phyloP scores from a whole-genome alignment of 306 rosid species.

The Trifolium dubium region DNA sequence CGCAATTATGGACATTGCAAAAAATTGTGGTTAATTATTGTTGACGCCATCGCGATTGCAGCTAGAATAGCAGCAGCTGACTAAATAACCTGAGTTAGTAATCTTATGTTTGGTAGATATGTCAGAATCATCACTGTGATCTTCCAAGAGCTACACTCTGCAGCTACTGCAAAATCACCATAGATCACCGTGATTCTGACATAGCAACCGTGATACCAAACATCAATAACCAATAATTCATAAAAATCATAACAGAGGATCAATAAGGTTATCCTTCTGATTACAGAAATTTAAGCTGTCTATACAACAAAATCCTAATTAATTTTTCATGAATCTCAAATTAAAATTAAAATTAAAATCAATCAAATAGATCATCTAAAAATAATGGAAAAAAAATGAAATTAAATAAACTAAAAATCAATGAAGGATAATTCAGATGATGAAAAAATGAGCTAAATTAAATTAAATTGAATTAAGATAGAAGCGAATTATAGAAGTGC shows the following conservation, averaged over 20 bases:
- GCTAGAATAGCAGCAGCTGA: not conserved
- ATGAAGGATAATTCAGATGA: not conserved
- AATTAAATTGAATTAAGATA: not conserved
- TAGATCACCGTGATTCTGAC: too few species aligned
- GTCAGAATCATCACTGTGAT: too few species aligned
- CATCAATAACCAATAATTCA: not conserved
- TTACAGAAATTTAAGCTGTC: constrained; percentile 9
- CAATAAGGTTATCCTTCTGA: not conserved
- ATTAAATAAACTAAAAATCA: not conserved
- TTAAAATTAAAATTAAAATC: not conserved
- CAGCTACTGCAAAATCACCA: too few species aligned
- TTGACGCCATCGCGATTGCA: not conserved
- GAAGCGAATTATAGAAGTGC: not conserved
- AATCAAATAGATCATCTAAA: too few species aligned
- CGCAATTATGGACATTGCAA: not conserved
- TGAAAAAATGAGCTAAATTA: constrained; percentile 24
- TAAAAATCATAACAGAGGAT: constrained; percentile 36
- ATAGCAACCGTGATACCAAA: too few species aligned
- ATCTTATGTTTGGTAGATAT: too few species aligned
- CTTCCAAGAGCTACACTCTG: too few species aligned
- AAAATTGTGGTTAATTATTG: not conserved
- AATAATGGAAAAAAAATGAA: not conserved
- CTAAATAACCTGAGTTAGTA: too few species aligned
- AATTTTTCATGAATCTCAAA: not conserved
- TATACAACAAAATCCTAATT: not conserved